phyloP scores from a whole-genome alignment of 805 yeast genomes.

The Starmerella khaoyaiensis region DNA sequence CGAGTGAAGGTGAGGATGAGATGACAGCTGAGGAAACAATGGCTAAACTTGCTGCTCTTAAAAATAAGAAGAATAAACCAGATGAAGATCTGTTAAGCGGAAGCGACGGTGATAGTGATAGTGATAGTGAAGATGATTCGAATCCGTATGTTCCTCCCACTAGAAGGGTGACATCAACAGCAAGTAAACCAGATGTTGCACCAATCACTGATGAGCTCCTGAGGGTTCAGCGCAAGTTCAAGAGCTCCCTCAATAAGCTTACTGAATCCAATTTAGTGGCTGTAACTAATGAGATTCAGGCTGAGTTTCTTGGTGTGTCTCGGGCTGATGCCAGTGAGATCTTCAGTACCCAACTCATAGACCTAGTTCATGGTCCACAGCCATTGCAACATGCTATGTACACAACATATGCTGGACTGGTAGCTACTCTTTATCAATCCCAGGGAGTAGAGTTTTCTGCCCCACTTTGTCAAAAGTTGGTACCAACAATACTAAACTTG shows the following conservation, averaged over 20 bases:
- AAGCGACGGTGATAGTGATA: slow-evolving; percentile 7
- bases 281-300: slow-evolving; percentile 56
- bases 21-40: slow-evolving; percentile 19
- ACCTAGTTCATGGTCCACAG: slow-evolving; percentile 50
- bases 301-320: slow-evolving; percentile 51
- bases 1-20: not conserved
- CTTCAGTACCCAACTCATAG: slow-evolving; percentile 49
- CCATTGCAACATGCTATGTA: slow-evolving; percentile 67
- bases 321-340: slow-evolving; percentile 68
- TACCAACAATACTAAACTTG: slow-evolving; percentile 23
- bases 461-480: slow-evolving; percentile 58
- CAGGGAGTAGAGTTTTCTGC: slow-evolving; percentile 88
- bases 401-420: slow-evolving; percentile 62
- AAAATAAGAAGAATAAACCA: slow-evolving; percentile 3
- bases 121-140: slow-evolving; percentile 20
- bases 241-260: slow-evolving; percentile 76
- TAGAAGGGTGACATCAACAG: slow-evolving; percentile 36
- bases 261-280: slow-evolving; percentile 71
- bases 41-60: slow-evolving; percentile 17
- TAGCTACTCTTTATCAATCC: slow-evolving; percentile 63
- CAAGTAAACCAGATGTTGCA: slow-evolving; percentile 5
- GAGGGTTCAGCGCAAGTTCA: slow-evolving; percentile 37
- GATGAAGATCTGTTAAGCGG: slow-evolving; percentile 4
- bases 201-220: not conserved
- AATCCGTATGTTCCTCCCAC: slow-evolving; percentile 77